Evolutionary conservation across 139 green algal genomes (phyloP), one percentile per base, ranked within the genome.

Genomic region (Auxenochlorella pyrenoidosa): DNA sequence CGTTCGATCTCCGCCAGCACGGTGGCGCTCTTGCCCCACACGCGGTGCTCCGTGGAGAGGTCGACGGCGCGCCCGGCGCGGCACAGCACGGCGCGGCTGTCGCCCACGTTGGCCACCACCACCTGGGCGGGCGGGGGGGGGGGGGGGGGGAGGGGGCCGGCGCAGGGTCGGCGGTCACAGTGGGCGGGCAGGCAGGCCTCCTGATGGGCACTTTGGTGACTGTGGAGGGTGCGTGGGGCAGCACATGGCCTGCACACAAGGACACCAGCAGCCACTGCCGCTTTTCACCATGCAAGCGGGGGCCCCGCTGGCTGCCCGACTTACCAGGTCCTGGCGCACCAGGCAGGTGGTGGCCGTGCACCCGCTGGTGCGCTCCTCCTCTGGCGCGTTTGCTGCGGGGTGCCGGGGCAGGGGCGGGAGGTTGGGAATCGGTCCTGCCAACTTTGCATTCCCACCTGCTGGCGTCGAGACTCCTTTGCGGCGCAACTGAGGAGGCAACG

Each of bases 71-170:
- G 30, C 28, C 93, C 92, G 15, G 75, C 78, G 58, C 95, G 89
- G 58, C 66, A 93, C 40, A 97, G 80, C 18, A 97, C 93, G 4
- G 93, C 93, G 19, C 95, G 91, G 72, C 84, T 94, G 90, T 97
- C 95, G 22, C 95, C 95, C 19, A 97, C 92, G 82, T 97, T 96
- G 22, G 95, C 95, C 28, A 97, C 88, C 26, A 96, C 87, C 0
- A 97, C 70, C 54, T 78, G n/a, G 13, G n/a, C 1, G 40, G 21
- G 1, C 65, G 34, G 10, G 26, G 34, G 40, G 41, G 38, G 30
- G 59, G 13, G 30, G 54, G 44, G 44, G 22, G 34, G 34, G n/a
- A 21, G 10, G 58, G 13, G 58, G 79, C 0, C 59, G 36, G 8
- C 19, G 18, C 4, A n/a, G 36, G 58, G 79, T 0, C 54, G 36